Conservation (phyloP, 495 filamentous ascomycete genomes). For the Choiromyces venosus region DNA sequence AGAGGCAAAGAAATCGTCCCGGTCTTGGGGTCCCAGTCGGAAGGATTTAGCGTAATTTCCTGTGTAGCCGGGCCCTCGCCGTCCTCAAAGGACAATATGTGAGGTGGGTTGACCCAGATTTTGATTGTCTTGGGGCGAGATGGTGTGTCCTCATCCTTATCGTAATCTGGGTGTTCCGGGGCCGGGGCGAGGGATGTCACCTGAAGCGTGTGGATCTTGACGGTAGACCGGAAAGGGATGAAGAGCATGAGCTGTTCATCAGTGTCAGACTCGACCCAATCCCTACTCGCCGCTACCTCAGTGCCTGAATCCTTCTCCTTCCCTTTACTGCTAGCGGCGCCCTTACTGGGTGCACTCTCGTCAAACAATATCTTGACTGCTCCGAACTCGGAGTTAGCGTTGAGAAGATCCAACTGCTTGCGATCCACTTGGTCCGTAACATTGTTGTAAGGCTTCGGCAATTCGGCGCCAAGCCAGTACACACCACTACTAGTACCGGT, state of each 20-base stretch:
- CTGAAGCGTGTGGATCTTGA: conserved; percentile 88
- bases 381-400: conserved; percentile 67
- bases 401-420: conserved; percentile 78
- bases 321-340: conserved; percentile 48
- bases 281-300: conserved; percentile 46
- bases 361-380: conserved; percentile 68
- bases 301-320: conserved; percentile 48
- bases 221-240: conserved; percentile 76
- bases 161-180: conserved; percentile 46
- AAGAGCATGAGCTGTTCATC: conserved; percentile 96
- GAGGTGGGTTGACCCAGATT: conserved; percentile 76
- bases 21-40: conserved; percentile 79
- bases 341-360: conserved; percentile 54
- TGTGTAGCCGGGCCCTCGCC: conserved; percentile 77
- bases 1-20: conserved; percentile 76
- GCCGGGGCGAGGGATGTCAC: conserved; percentile 72
- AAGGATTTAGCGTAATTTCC: conserved; percentile 60
- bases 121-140: conserved; percentile 81
- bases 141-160: conserved; percentile 66
- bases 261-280: conserved; percentile 99
- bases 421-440: conserved; percentile 74
- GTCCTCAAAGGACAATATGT: conserved; percentile 92
- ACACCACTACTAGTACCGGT: too few relatives aligned
- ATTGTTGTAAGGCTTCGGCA: conserved; percentile 71
- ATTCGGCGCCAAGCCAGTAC: conserved; percentile 64